Conservation (phyloP, 768 basidiomycete species). For the Amanita fuliginea region DNA sequence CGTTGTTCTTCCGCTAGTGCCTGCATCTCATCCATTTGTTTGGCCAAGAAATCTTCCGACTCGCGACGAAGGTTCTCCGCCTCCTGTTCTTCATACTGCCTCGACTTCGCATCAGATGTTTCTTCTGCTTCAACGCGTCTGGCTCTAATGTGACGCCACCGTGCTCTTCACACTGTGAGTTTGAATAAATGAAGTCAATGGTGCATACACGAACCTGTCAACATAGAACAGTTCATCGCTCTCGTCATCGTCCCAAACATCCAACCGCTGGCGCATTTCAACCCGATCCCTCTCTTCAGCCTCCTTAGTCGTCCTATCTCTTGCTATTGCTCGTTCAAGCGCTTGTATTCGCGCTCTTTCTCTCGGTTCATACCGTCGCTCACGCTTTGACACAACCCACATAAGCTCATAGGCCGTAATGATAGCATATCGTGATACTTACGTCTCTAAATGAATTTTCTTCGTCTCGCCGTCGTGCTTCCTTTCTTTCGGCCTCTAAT, state of each 20-base stretch:
- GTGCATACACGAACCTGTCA: constrained; percentile 53
- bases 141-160: constrained; percentile 76
- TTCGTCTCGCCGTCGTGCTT: constrained; percentile 64
- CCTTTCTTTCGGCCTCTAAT: constrained; percentile 72
- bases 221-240: constrained; percentile 90
- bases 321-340: constrained; percentile 64
- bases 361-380: constrained; percentile 86
- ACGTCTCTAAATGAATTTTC: constrained; percentile 84
- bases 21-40: constrained; percentile 95
- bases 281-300: constrained; percentile 70
- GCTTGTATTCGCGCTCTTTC: constrained; percentile 75
- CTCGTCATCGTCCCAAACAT: constrained; percentile 88
- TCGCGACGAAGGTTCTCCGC: constrained; percentile 79
- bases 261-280: constrained; percentile 72
- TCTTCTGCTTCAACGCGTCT: constrained; percentile 69
- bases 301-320: constrained; percentile 61
- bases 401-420: neutral
- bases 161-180: constrained; percentile 31
- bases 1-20: constrained; percentile 84
- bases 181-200: neutral
- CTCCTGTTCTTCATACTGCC: constrained; percentile 75
- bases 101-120: constrained; percentile 74
- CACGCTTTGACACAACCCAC: constrained; percentile 44
- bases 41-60: constrained; percentile 87
- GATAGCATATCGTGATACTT: constrained; percentile 20